Conservation (phyloP, 2,329 filamentous ascomycete genomes). For the Alternaria incomplexa region DNA sequence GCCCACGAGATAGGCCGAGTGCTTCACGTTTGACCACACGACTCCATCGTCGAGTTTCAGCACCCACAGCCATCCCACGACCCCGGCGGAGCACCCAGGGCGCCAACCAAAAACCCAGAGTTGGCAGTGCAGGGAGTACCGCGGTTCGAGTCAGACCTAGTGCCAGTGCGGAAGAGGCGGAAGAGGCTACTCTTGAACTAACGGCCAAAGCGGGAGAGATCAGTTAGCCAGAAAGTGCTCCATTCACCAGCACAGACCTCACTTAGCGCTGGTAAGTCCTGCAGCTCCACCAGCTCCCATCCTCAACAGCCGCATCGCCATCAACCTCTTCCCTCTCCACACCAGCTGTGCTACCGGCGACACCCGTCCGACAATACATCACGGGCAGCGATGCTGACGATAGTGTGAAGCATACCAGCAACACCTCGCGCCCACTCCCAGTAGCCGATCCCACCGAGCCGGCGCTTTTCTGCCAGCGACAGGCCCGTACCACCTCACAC, state of each 20-base stretch:
- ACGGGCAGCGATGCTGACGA: slow-evolving; percentile 30
- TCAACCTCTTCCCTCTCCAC: slow-evolving; percentile 9
- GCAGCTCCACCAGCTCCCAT: slow-evolving; percentile 26
- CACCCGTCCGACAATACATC: slow-evolving; percentile 15
- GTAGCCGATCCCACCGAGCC: not conserved
- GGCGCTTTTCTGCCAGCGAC: not conserved
- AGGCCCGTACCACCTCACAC: slow-evolving; percentile 15
- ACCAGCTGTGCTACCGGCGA: slow-evolving; percentile 13
- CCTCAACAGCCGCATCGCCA: slow-evolving; percentile 27
- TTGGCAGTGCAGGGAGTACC: slow-evolving; percentile 3
- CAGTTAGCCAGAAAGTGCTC: slow-evolving; percentile 9
- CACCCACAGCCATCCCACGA: not conserved
- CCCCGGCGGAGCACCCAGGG: not conserved
- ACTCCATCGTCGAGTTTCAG: not conserved
- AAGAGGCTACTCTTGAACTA: slow-evolving; percentile 16
- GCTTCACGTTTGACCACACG: not conserved
- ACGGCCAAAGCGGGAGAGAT: slow-evolving; percentile 22
- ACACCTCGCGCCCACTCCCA: not conserved
- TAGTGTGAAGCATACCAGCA: slow-evolving; percentile 17
- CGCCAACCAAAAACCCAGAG: not conserved
- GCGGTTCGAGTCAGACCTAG: slow-evolving; percentile 3
- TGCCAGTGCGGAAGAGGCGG: slow-evolving; percentile 20
- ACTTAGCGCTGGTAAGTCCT: slow-evolving; percentile 12
- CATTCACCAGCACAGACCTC: slow-evolving; percentile 10
- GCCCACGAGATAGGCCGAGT: slow-evolving; percentile 2